Conservation (phyloP, 345 rosid genomes). For the Brassica napus region DNA sequence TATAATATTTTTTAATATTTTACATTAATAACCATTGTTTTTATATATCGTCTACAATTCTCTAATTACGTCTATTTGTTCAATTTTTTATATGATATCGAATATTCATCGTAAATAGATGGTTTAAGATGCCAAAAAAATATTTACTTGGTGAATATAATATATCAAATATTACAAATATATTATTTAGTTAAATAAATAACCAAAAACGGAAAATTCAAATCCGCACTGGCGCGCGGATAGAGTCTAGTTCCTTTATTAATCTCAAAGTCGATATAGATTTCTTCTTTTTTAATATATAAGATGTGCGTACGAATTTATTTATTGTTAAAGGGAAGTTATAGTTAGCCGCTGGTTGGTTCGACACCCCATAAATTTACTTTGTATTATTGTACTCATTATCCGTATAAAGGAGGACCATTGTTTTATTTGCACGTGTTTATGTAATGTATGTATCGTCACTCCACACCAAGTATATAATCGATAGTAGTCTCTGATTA, state of each 20-base stretch:
- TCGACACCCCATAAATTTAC: slow-evolving; percentile 16
- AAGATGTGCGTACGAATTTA: background rate
- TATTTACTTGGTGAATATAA: too few species aligned
- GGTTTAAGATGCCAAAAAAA: too few species aligned
- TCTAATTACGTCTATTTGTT: too few species aligned
- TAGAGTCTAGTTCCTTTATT: background rate
- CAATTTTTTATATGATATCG: too few species aligned
- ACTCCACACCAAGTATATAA: background rate
- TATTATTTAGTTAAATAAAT: too few species aligned
- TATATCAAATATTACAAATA: too few species aligned
- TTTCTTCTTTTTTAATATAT: background rate
- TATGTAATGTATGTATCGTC: background rate
- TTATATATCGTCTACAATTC: too few species aligned
- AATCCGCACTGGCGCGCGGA: too few species aligned
- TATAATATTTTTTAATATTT: too few species aligned
- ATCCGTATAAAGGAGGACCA: slow-evolving; percentile 1
- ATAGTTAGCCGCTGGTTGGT: slow-evolving; percentile 38
- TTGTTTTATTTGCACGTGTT: slow-evolving; percentile 10
- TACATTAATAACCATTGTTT: too few species aligned
- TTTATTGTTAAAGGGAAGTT: slow-evolving; percentile 5
- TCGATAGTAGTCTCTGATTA: background rate
- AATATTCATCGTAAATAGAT: too few species aligned
- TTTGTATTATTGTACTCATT: background rate
- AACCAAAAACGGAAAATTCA: too few species aligned
- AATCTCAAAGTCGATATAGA: background rate